A percentile compares a stretch with the other conserved stretches of the same genome.
Conservation (phyloP, 441 rosid species). For the Populus hybrid region DNA sequence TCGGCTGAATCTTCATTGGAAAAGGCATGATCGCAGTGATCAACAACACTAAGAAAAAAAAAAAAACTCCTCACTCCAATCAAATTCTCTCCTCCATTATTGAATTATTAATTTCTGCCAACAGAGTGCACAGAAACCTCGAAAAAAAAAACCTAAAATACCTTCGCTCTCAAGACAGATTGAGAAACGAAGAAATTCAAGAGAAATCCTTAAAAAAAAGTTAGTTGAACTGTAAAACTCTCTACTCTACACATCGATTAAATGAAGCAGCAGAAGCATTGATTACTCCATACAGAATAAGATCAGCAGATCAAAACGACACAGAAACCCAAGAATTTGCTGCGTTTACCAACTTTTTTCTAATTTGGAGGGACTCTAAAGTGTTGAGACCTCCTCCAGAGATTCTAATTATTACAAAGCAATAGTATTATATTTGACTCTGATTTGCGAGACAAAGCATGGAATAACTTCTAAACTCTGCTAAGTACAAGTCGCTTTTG, state of each 20-base stretch:
- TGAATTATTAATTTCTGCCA: background rate
- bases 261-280: conserved; percentile 1
- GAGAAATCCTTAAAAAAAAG: background rate
- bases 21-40: conserved; percentile 39
- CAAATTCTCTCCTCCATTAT: background rate
- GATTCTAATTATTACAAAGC: conserved; percentile 26
- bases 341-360: conserved; percentile 19
- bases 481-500: conserved; percentile 47
- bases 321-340: conserved; percentile 26
- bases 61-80: background rate
- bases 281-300: background rate
- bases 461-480: conserved; percentile 61
- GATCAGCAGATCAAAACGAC: conserved; percentile 29
- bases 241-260: background rate
- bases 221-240: background rate
- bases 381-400: conserved; percentile 4
- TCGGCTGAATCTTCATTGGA: conserved; percentile 78
- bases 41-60: background rate
- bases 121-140: background rate
- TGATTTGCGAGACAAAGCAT: conserved; percentile 40
- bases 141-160: background rate
- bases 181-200: conserved; percentile 8
- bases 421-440: conserved; percentile 18
- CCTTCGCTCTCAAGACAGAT: conserved; percentile 9
- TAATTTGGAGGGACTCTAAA: conserved; percentile 21